These are phyloP conservation scores for Polygonum aviculare DNA, from an alignment of 148 eudicot genomes.

Conservation along the genomic window DNA sequence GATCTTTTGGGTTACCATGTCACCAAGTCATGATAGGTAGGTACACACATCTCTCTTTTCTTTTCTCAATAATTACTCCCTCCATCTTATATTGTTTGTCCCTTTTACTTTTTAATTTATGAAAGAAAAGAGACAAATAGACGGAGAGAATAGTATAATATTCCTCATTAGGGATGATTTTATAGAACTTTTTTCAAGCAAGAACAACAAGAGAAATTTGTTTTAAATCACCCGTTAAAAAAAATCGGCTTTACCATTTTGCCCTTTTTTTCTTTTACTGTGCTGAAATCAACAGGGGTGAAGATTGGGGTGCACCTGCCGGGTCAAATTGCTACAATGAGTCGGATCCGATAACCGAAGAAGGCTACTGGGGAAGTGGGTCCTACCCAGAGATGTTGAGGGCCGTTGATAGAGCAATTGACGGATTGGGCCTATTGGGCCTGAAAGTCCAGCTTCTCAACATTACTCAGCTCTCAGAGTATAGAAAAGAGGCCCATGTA, in stretches of 20 bases:
- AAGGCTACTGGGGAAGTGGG: constrained; percentile 54
- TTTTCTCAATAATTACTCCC: too few relatives aligned
- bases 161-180: too few relatives aligned
- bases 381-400: constrained; percentile 59
- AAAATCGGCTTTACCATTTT: too few relatives aligned
- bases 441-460: constrained; percentile 48
- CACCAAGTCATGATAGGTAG: constrained; percentile 73
- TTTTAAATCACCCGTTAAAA: too few relatives aligned
- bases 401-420: constrained; percentile 29
- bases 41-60: neutral
- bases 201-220: too few relatives aligned
- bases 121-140: too few relatives aligned
- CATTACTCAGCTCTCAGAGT: constrained; percentile 78
- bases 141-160: too few relatives aligned
- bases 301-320: constrained; percentile 55
- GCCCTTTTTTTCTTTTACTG: too few relatives aligned
- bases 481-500: constrained; percentile 63
- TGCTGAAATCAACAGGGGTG: constrained; percentile 26
- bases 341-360: constrained; percentile 36
- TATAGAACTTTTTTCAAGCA: too few relatives aligned
- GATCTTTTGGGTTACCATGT: constrained; percentile 60
- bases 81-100: too few relatives aligned
- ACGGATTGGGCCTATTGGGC: constrained; percentile 37
- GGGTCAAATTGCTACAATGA: constrained; percentile 60
- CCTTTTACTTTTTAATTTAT: too few relatives aligned